Percentiles rank a stretch among this genome's conserved stretches.
phyloP scores from a whole-genome alignment of 306 rosid species.

The Ormosia emarginata region DNA sequence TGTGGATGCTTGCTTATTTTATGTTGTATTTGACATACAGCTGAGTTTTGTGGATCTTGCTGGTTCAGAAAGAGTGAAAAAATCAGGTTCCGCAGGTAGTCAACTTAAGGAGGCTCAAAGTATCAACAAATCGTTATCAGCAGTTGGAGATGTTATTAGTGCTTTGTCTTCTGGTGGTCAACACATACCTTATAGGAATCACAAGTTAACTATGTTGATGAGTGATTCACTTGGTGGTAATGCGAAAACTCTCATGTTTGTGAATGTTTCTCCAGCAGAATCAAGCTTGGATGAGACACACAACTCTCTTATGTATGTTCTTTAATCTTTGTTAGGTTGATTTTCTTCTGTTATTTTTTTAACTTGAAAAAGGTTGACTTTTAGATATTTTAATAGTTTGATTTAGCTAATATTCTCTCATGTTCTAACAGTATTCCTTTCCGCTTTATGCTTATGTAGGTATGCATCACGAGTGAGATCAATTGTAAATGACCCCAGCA shows the following conservation, averaged over 20 bases:
- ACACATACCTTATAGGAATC: constrained; percentile 92
- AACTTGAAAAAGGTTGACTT: not conserved
- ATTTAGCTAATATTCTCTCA: not conserved
- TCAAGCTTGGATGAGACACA: constrained; percentile 89
- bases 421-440: not conserved
- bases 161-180: constrained; percentile 78
- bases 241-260: constrained; percentile 97
- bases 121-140: constrained; percentile 93
- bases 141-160: constrained; percentile 90
- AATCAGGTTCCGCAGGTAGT: constrained; percentile 83
- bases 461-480: constrained; percentile 91
- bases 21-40: constrained; percentile 39
- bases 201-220: constrained; percentile 93
- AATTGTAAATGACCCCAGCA: constrained; percentile 88
- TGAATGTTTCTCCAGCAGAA: constrained; percentile 85
- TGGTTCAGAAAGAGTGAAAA: constrained; percentile 94
- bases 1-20: not conserved
- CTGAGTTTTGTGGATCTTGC: constrained; percentile 99
- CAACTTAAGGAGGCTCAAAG: constrained; percentile 98
- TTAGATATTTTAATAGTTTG: not conserved
- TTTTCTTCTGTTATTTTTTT: not conserved
- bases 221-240: constrained; percentile 98
- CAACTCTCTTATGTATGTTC: constrained; percentile 82
- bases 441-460: constrained; percentile 36
- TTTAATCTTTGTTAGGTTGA: not conserved